Conservation (phyloP, 495 filamentous ascomycete species). For the Gamarada debralockiae region DNA sequence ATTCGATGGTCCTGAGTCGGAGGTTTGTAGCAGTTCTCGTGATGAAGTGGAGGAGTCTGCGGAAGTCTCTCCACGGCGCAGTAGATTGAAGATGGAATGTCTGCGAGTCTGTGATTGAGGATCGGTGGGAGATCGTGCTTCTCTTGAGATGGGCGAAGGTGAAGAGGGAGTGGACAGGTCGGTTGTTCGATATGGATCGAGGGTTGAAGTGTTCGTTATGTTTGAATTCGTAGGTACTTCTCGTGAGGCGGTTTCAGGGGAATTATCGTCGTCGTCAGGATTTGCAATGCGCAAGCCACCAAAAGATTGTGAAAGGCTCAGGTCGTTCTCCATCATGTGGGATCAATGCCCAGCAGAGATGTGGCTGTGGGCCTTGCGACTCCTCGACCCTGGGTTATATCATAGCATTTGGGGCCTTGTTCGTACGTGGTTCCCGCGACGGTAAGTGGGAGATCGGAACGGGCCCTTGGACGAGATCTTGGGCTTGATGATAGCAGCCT, state of each 20-base stretch:
- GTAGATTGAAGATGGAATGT: conserved; percentile 28
- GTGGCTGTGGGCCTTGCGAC: not conserved
- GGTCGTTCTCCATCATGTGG: conserved; percentile 76
- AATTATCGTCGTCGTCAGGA: conserved; percentile 62
- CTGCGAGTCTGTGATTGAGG: conserved; percentile 37
- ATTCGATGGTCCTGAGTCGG: conserved; percentile 10
- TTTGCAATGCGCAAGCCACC: conserved; percentile 97
- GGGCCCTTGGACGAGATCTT: too few species aligned
- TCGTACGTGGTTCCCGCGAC: too few species aligned
- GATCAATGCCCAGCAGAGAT: not conserved
- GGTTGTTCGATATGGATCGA: conserved; percentile 21
- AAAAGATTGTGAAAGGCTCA: conserved; percentile 88
- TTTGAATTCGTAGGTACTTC: conserved; percentile 27
- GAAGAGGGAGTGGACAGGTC: conserved; percentile 1
- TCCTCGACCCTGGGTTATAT: not conserved
- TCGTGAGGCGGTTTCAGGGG: conserved; percentile 54
- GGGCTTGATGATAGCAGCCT: too few species aligned
- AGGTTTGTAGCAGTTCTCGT: conserved; percentile 14
- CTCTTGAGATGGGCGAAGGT: conserved; percentile 14
- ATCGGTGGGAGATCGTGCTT: conserved; percentile 74
- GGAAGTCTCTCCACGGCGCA: conserved; percentile 22
- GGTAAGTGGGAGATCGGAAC: too few species aligned
- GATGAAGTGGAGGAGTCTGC: conserved; percentile 9
- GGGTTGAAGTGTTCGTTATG: conserved; percentile 20
- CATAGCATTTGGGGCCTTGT: not conserved